These are phyloP conservation scores for Royoungia palumana DNA, from an alignment of 768 basidiomycete species.

Conservation along the genomic window DNA sequence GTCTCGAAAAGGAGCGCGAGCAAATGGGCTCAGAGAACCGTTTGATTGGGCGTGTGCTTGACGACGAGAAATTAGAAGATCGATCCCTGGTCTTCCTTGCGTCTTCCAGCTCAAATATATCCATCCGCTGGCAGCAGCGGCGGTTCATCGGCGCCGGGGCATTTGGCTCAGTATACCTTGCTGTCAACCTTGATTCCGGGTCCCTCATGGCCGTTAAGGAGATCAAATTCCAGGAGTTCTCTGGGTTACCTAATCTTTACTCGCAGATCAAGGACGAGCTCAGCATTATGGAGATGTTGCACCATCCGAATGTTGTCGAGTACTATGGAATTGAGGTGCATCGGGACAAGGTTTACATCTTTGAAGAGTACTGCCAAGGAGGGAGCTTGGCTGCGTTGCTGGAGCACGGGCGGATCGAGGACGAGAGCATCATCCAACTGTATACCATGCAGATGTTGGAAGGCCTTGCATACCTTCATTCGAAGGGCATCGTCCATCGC, in stretches of 20 bases:
- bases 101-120: constrained; percentile 92
- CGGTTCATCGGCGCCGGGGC: constrained; percentile 98
- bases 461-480: constrained; percentile 91
- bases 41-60: constrained; percentile 85
- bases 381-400: constrained; percentile 86
- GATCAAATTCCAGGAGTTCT: constrained; percentile 93
- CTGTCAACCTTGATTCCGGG: constrained; percentile 93
- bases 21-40: constrained; percentile 65
- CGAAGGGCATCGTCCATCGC: constrained; percentile 87
- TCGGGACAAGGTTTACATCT: constrained; percentile 97
- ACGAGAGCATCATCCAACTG: constrained; percentile 91
- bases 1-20: constrained; percentile 64
- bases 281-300: constrained; percentile 96
- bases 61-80: constrained; percentile 92
- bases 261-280: constrained; percentile 95
- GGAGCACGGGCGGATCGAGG: constrained; percentile 93
- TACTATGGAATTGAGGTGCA: constrained; percentile 99
- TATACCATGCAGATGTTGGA: constrained; percentile 98
- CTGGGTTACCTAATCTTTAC: constrained; percentile 83
- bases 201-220: constrained; percentile 99
- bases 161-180: constrained; percentile 98
- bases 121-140: constrained; percentile 97
- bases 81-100: constrained; percentile 92
- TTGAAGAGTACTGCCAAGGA: constrained; percentile 97
- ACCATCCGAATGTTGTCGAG: constrained; percentile 96